Conservation (phyloP, 202 grass and related monocot species). For the Bolboschoenoplectus hybrid region DNA sequence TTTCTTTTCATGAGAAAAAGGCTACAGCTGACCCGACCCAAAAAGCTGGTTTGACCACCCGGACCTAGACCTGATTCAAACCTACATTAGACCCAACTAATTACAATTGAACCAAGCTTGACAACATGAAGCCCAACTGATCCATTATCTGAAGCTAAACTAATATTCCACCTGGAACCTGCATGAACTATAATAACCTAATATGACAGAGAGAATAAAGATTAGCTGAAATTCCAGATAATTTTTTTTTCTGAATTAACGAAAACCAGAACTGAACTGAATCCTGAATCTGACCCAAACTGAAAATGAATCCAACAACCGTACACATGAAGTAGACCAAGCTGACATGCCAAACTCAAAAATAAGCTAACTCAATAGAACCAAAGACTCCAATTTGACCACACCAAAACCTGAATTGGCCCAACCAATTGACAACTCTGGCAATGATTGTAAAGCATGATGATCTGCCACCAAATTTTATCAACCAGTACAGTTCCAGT, state of each 20-base stretch:
- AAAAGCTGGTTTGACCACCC: not conserved
- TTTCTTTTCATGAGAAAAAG: not conserved
- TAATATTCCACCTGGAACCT: not conserved
- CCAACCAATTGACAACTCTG: not conserved
- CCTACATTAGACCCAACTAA: not conserved
- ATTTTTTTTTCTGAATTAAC: not conserved
- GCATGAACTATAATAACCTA: not conserved
- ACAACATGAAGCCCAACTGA: conserved; percentile 2
- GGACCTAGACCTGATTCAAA: not conserved
- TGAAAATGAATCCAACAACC: conserved; percentile 1
- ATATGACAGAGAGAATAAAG: conserved; percentile 1
- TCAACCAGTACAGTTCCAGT: not conserved
- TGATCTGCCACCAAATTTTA: not conserved
- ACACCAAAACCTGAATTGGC: not conserved
- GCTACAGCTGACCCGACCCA: not conserved
- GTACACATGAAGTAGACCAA: not conserved
- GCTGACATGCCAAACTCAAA: not conserved
- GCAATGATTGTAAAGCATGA: not conserved
- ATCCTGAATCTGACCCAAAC: not conserved
- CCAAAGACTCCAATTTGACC: not conserved
- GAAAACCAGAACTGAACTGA: not conserved
- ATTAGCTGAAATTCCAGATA: not conserved
- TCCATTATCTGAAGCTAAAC: not conserved
- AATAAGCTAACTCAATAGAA: not conserved
- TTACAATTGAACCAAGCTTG: not conserved